phyloP scores from a whole-genome alignment of 179 eudicot genomes.

The Camellia oleifera region DNA sequence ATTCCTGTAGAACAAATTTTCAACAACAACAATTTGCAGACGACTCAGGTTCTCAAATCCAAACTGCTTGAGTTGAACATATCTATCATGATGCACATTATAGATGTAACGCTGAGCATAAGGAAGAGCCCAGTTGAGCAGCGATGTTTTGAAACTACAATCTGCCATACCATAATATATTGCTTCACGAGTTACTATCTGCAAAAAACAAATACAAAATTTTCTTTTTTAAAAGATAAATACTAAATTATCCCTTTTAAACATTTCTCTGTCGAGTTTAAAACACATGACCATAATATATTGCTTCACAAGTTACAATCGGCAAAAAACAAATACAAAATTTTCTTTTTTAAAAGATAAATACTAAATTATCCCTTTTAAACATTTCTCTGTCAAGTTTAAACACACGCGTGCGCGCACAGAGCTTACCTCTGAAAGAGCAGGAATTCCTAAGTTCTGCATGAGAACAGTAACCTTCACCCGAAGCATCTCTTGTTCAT shows the following conservation, averaged over 20 bases:
- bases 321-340: too few species aligned
- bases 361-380: too few species aligned
- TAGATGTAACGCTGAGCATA: constrained; percentile 87
- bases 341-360: too few species aligned
- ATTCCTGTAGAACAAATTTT: constrained; percentile 68
- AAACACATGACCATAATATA: neutral
- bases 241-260: neutral
- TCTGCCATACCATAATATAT: constrained; percentile 65
- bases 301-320: too few species aligned
- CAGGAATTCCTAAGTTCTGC: constrained; percentile 62
- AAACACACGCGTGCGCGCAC: neutral
- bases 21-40: constrained; percentile 64
- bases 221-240: neutral
- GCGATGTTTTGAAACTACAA: constrained; percentile 49
- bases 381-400: too few species aligned
- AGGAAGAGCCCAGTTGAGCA: constrained; percentile 88
- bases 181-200: constrained; percentile 91
- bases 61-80: constrained; percentile 60
- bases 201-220: constrained; percentile 16
- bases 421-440: constrained; percentile 77
- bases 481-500: constrained; percentile 55
- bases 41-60: constrained; percentile 40
- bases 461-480: constrained; percentile 54
- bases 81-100: constrained; percentile 55
- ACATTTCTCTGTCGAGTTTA: neutral